Base-by-base conservation (phyloP, 176 grass and related monocot genomes). In the Poa pratensis region DNA sequence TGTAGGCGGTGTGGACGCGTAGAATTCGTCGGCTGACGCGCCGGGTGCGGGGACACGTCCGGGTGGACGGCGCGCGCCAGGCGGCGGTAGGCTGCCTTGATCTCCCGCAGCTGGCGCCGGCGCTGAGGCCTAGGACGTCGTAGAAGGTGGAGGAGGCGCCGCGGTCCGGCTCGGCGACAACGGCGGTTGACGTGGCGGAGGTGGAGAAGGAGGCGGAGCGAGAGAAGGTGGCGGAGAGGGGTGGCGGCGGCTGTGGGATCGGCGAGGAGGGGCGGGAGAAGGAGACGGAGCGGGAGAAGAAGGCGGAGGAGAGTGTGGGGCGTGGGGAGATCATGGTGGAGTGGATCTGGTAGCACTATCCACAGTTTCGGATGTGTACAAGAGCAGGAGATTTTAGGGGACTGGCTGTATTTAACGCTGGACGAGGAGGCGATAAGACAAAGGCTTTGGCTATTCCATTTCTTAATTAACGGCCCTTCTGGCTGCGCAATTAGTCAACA, bases 41-140 rank as follows among this genome's bases (percentile, higher is more conserved):
- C 6, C 53, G 34, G 68, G 22, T 66, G 80, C 13, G 86, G 40
- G 59, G 57, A 87, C 27, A 86, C 81, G 81, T 94, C 89, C 42
- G 89, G 87, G 78, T 94, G 89, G 59, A 86, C 85, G 59, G 78
- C 77, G 59, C 82, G 92, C 0, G 89, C 92, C 23, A 94, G 87
- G 64, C 87, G 80, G 59, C 89, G 84, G 81, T 94, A 94, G 11
- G 89, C 84, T 16, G 81, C 81, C 89, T 94, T 94, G 86, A 94
- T 91, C 50, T 91, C 92, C 12, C 24, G 40, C 54, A 20, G 78
- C 84, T 94, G 46, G 89, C 87, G 6, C 83, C 71, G 30, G 84
- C 81, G 73, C 75, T 59, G 75, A 94, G 66, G 59, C 89, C 89
- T 20, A 94, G 92, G 14, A 87, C 84, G 73, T 91, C 92, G 84